Conservation (phyloP, 2,329 filamentous ascomycete species). For the Claviceps humidiphila region DNA sequence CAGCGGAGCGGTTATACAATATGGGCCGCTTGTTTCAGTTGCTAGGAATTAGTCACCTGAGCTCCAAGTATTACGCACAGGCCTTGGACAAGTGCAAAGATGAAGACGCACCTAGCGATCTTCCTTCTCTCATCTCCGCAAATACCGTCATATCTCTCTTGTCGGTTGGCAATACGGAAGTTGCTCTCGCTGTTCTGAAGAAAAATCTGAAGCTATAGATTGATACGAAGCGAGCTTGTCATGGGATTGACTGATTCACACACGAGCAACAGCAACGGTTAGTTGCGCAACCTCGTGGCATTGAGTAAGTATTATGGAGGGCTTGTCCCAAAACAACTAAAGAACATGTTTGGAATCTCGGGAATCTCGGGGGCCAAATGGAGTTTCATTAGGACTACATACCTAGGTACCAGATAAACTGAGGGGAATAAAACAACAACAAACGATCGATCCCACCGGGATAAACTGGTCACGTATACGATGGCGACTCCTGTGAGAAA, state of each 20-base stretch:
- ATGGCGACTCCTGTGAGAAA: too few species aligned
- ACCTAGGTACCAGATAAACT: too few species aligned
- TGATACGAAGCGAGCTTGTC: background rate
- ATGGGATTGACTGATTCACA: background rate
- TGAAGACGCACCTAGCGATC: slow-evolving; percentile 8
- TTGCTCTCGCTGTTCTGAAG: slow-evolving; percentile 17
- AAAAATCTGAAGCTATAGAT: slow-evolving; percentile 13
- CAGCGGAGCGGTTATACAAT: slow-evolving; percentile 25
- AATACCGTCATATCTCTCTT: slow-evolving; percentile 21
- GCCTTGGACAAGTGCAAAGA: slow-evolving; percentile 14
- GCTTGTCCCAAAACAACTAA: too few species aligned
- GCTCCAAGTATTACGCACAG: slow-evolving; percentile 54
- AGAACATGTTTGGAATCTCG: too few species aligned
- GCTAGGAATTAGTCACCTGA: slow-evolving; percentile 34
- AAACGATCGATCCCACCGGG: too few species aligned
- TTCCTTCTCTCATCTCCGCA: slow-evolving; percentile 18
- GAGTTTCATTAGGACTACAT: too few species aligned
- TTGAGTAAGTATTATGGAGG: too few species aligned
- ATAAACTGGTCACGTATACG: too few species aligned
- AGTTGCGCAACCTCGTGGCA: too few species aligned
- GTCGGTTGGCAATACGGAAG: slow-evolving; percentile 15
- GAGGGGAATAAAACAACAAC: too few species aligned
- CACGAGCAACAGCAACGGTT: too few species aligned
- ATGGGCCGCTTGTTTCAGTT: slow-evolving; percentile 25
- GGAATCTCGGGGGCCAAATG: too few species aligned